Conservation (phyloP, 73 alveolate genomes). For the Tetrahymena borealis region DNA sequence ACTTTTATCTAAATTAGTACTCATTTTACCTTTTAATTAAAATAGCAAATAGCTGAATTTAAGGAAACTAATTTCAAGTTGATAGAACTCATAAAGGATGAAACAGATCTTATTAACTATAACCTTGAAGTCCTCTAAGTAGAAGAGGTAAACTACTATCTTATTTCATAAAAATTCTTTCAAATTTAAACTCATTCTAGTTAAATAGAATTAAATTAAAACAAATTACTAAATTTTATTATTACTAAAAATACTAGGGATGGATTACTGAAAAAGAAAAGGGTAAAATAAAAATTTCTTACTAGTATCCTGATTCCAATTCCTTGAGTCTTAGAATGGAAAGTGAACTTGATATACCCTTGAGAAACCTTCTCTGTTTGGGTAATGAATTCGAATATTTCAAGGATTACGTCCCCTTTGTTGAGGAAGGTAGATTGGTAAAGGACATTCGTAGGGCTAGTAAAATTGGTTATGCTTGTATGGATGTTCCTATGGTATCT, state of each 20-base stretch:
- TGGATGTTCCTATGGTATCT: not conserved
- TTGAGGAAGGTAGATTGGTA: not conserved
- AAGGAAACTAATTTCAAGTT: not conserved
- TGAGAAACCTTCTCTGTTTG: not conserved
- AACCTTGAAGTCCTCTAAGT: not conserved
- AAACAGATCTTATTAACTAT: not conserved
- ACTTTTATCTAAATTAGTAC: too few species aligned
- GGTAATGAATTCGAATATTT: not conserved
- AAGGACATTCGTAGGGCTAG: not conserved
- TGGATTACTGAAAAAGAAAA: not conserved
- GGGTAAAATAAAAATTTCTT: not conserved
- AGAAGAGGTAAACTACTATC: not conserved
- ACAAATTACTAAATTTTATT: not conserved
- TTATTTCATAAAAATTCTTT: too few species aligned
- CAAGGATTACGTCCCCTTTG: not conserved
- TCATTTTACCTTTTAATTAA: not conserved
- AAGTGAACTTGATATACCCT: not conserved
- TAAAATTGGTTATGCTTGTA: not conserved
- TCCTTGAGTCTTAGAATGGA: not conserved
- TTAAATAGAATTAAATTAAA: not conserved
- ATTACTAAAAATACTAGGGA: not conserved
- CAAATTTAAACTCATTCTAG: too few species aligned
- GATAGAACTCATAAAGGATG: not conserved
- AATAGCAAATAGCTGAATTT: not conserved
- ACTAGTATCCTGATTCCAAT: not conserved